Conservation (phyloP, 169 alveolate genomes). For the Amoebophrya sp. region DNA sequence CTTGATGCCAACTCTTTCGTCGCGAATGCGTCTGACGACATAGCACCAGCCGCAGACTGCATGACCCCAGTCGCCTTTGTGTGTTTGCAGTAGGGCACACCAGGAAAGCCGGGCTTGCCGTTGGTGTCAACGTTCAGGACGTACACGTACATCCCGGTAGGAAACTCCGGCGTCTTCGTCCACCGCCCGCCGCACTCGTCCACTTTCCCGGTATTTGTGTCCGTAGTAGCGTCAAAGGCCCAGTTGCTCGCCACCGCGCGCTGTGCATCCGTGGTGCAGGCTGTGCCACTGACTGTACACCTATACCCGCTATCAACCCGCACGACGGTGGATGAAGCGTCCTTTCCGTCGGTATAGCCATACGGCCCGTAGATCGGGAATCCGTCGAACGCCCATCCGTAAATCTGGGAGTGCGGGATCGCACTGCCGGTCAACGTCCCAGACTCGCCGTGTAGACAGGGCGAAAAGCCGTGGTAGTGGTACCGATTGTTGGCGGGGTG, state of each 20-base stretch:
- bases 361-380: not conserved
- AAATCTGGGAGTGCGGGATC: not conserved
- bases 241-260: not conserved
- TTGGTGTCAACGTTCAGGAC: not conserved
- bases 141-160: not conserved
- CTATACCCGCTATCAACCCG: not conserved
- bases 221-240: not conserved
- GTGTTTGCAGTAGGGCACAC: not conserved
- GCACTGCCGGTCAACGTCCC: not conserved
- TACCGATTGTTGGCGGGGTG: not conserved
- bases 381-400: not conserved
- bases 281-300: not conserved
- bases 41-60: not conserved
- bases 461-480: not conserved
- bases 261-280: not conserved
- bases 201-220: not conserved
- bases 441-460: not conserved
- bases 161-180: not conserved
- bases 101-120: not conserved
- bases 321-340: not conserved
- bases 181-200: constrained; percentile 2
- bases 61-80: not conserved
- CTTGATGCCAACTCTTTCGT: not conserved
- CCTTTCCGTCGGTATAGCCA: not conserved
- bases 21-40: not conserved